Conservation (phyloP, 2,329 filamentous ascomycete species). For the Fusarium drepaniforme region DNA sequence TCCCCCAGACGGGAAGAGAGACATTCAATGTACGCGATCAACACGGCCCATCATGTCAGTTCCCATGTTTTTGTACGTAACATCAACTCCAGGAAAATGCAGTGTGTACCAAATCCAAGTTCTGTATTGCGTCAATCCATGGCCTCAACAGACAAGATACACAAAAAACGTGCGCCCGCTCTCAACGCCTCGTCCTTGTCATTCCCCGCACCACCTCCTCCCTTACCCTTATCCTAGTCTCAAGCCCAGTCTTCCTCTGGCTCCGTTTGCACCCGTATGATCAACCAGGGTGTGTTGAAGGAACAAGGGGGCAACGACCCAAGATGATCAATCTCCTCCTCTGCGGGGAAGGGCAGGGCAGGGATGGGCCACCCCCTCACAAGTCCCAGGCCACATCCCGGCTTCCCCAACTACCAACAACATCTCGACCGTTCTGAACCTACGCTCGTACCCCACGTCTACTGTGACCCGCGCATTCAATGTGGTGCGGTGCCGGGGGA, state of each 20-base stretch:
- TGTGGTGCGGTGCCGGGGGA: conserved; percentile 18
- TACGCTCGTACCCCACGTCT: conserved; percentile 29
- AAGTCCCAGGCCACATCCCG: conserved; percentile 9
- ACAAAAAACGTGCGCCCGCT: background rate
- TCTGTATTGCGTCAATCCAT: background rate
- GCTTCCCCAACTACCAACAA: conserved; percentile 38
- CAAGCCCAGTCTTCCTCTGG: background rate
- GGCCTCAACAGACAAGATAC: background rate
- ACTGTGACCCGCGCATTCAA: conserved; percentile 12
- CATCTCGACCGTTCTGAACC: background rate
- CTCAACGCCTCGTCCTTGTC: background rate
- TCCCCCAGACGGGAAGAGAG: background rate
- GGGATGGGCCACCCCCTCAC: conserved; percentile 21
- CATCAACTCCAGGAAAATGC: background rate
- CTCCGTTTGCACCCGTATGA: conserved; percentile 1
- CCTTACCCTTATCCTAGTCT: conserved; percentile 19
- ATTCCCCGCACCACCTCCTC: conserved; percentile 11
- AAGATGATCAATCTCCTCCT: conserved; percentile 12
- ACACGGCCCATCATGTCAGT: background rate
- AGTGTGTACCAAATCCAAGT: background rate
- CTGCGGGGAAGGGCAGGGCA: conserved; percentile 27
- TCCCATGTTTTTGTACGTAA: conserved; percentile 1
- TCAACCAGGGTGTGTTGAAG: background rate
- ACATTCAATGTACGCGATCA: background rate
- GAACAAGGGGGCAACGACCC: background rate